Percentiles rank a stretch among this genome's conserved stretches.
These are phyloP conservation scores for Dictyostelium firmibasis DNA, from an alignment of 78 protist species.

Conservation along the genomic window DNA sequence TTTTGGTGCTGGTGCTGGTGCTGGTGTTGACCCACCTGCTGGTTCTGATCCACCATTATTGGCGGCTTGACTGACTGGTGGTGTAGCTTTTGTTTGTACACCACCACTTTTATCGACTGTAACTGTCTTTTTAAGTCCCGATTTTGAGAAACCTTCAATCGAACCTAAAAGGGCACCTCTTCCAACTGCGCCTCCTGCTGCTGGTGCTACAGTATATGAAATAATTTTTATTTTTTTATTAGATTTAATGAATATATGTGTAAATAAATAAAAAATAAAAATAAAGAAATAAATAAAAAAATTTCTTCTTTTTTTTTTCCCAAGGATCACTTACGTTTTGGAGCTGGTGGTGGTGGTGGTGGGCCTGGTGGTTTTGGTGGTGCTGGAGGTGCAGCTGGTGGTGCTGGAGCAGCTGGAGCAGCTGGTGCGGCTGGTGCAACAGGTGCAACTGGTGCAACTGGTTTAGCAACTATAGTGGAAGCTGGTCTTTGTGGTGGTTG, in stretches of 20 bases:
- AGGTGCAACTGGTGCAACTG: slow-evolving; percentile 1
- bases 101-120: slow-evolving; percentile 66
- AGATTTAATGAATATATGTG: no score
- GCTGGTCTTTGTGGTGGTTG: slow-evolving; percentile 21
- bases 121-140: slow-evolving; percentile 58
- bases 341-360: slow-evolving; percentile 60
- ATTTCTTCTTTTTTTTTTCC: not conserved
- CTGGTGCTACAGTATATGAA: not conserved
- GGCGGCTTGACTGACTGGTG: slow-evolving; percentile 20
- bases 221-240: no score
- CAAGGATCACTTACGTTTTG: not conserved
- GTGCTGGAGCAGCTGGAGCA: slow-evolving; percentile 12
- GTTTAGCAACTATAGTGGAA: not conserved
- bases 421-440: slow-evolving; percentile 3
- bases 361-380: slow-evolving; percentile 39
- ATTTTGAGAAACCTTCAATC: slow-evolving; percentile 59
- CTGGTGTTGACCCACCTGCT: slow-evolving; percentile 24
- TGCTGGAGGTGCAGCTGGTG: slow-evolving; percentile 26
- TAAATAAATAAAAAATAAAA: no score
- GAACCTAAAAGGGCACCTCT: slow-evolving; percentile 57
- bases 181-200: not conserved
- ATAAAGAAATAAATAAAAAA: no score
- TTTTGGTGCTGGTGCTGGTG: slow-evolving; percentile 33
- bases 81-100: not conserved
- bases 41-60: not conserved